Base-by-base conservation (phyloP, 2,329 filamentous ascomycete species). In the Verticillium klebahnii region DNA sequence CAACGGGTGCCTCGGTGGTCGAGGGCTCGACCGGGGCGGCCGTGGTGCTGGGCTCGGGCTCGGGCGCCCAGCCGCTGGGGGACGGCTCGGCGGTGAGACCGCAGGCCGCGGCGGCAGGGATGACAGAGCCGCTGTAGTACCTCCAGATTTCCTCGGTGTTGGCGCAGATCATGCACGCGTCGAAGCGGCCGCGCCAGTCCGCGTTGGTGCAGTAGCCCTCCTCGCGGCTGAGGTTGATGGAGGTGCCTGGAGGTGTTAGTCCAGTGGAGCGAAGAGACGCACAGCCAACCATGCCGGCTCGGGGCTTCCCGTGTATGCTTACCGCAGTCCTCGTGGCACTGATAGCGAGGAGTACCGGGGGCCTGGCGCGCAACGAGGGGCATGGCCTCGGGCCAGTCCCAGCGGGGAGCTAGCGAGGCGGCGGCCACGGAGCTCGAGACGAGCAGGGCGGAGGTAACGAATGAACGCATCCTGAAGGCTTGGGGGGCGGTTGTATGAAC, bases 251-350 rank as follows among this genome's bases (percentile, higher is more conserved):
- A 14, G 19, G 11, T 50, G 40, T 50, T 12, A 50, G 40, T 50
- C 32, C 17, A 14, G 23, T 32, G 6, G 32, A 9, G 37, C 19
- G 31, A 36, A 11, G 45, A 52, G 52, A 25, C 56, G 31, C 40
- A 14, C 8, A 12, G 29, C 7, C 1, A n/a, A 4, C 17, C 14
- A 12, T n/a, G 7, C 17, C 5, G 31, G n/a, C 56, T 11, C 17
- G 19, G 36, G 14, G 40, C 14, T 9, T 12, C 5, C 12, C 15
- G 17, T 25, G 68, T 17, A 31, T 25, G 68, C 73, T 60, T 69
- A 78, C 79, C 79, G 67, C 79, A 82, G 64, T 79, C 76, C 62
- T 77, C 75, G 63, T 81, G 79, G 69, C 79, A 82, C 25, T 76
- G 73, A 64, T 78, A 81, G 3, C 71, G 67, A 17, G 78, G 75